Base-by-base conservation (phyloP, 306 rosid genomes). In the Prunus davidiana region DNA sequence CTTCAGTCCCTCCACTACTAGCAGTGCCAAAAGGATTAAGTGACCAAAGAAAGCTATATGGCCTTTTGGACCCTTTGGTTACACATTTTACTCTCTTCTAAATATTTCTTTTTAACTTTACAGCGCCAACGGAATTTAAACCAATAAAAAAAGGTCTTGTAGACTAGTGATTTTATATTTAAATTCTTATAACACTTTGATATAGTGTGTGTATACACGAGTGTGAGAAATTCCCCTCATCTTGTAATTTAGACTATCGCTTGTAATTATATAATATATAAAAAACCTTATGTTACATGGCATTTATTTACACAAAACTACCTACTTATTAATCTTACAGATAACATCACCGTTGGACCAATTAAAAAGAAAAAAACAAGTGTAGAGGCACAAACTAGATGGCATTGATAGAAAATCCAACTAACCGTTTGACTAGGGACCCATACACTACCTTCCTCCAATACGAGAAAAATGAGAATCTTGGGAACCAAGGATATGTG, bases 351-450 rank as follows among this genome's bases (percentile, higher is more conserved):
- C 9, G 55, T 68, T 25, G 20, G 51, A 43, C 32, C 60, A 55
- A 45, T 58, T 73, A 55, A 77, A 45, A 76, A 60, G 41, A 34
- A 2, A 68, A 19, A 51, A 27, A 47, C 11, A 76, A 77, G 75
- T 80, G 77, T 32, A 63, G 67, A 54, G 73, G 82, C 81, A 93
- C 87, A 86, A 87, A 72, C 79, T 84, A 82, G 71, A 82, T 73
- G 79, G 65, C 79, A 84, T 78, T 76, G 69, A 78, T 46, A 84
- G 78, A 89, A 86, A 91, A 88, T 74, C 89, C 93, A 88, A 82
- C 84, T 66, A 83, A 89, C 91, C 90, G 91, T 76, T 88, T 82
- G 83, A 85, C 72, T n/a, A 27, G 76, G 84, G 90, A 10, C 85
- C 96, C 87, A 85, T 67, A 34, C 49, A 25, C 50, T 24, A 46